These are phyloP conservation scores for Phoma herbarum DNA, from an alignment of 2,329 filamentous ascomycete species.

Conservation along the genomic window DNA sequence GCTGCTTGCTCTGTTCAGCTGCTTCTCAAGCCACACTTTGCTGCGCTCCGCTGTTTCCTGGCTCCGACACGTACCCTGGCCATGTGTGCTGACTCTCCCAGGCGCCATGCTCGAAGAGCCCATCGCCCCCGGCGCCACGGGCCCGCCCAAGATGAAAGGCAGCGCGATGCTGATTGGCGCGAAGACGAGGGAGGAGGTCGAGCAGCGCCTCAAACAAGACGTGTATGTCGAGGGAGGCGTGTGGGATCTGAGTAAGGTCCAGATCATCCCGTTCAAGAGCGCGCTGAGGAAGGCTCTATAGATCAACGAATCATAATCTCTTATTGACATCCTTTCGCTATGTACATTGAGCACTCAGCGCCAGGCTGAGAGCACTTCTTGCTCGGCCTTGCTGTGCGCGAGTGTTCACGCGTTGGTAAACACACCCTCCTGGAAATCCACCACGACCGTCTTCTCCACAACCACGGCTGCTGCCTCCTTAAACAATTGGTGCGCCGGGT, in stretches of 20 bases:
- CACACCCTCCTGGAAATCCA: slow-evolving; percentile 52
- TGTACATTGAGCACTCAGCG: neutral
- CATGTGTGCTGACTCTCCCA: slow-evolving; percentile 18
- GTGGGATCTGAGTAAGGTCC: slow-evolving; percentile 71
- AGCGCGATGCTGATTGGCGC: slow-evolving; percentile 75
- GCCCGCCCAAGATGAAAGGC: slow-evolving; percentile 74
- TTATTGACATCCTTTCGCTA: too few species aligned
- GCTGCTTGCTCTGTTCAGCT: too few species aligned
- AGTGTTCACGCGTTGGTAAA: slow-evolving; percentile 28
- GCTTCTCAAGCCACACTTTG: neutral
- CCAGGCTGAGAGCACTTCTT: neutral
- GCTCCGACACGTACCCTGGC: too few species aligned
- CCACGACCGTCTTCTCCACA: slow-evolving; percentile 52
- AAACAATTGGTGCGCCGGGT: slow-evolving; percentile 53
- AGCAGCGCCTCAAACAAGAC: slow-evolving; percentile 73
- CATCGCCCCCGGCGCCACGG: slow-evolving; percentile 65
- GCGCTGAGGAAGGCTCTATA: slow-evolving; percentile 56
- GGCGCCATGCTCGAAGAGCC: slow-evolving; percentile 49
- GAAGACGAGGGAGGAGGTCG: slow-evolving; percentile 73
- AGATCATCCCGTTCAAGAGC: slow-evolving; percentile 60
- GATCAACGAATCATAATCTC: too few species aligned
- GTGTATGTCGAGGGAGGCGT: slow-evolving; percentile 76
- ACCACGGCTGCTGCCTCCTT: slow-evolving; percentile 44
- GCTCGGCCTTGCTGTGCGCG: neutral
- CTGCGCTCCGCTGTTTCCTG: neutral